A percentile compares a stretch with the other conserved stretches of the same genome.
Conservation (phyloP, 129 eudicot genomes). For the Ambrosia trifida region DNA sequence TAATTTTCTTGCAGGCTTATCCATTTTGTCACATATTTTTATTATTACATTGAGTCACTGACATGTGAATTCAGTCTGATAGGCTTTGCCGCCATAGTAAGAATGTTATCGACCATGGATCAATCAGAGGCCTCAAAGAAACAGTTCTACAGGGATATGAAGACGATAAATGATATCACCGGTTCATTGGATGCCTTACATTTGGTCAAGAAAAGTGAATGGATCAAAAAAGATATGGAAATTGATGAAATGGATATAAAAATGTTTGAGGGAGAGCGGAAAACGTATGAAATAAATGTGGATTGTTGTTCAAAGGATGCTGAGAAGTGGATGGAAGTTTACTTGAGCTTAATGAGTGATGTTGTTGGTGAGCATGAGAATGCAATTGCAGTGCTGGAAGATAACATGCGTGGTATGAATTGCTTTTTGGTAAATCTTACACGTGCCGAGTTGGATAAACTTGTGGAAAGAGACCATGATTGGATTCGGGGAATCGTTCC, state of each 20-base stretch:
- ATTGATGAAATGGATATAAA: constrained; percentile 26
- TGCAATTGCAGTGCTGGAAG: constrained; percentile 23
- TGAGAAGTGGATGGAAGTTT: constrained; percentile 21
- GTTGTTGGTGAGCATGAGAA: constrained; percentile 37
- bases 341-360: constrained; percentile 33
- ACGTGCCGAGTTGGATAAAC: constrained; percentile 29
- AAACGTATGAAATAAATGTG: constrained; percentile 30
- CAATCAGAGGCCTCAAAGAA: constrained; percentile 2
- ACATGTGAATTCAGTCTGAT: background rate
- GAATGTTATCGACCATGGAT: background rate
- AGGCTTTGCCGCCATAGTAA: background rate
- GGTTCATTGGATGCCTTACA: constrained; percentile 21
- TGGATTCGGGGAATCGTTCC: constrained; percentile 35
- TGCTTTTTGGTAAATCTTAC: constrained; percentile 34
- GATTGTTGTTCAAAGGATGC: constrained; percentile 20
- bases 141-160: constrained; percentile 4
- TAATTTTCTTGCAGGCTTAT: background rate
- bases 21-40: background rate
- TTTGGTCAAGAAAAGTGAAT: constrained; percentile 18
- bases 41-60: background rate
- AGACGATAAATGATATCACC: constrained; percentile 20
- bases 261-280: constrained; percentile 24
- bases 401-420: constrained; percentile 7
- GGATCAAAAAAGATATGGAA: constrained; percentile 25
- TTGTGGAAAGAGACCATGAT: constrained; percentile 34